Conservation (phyloP, 495 filamentous ascomycete species). For the Tuber borchii region DNA sequence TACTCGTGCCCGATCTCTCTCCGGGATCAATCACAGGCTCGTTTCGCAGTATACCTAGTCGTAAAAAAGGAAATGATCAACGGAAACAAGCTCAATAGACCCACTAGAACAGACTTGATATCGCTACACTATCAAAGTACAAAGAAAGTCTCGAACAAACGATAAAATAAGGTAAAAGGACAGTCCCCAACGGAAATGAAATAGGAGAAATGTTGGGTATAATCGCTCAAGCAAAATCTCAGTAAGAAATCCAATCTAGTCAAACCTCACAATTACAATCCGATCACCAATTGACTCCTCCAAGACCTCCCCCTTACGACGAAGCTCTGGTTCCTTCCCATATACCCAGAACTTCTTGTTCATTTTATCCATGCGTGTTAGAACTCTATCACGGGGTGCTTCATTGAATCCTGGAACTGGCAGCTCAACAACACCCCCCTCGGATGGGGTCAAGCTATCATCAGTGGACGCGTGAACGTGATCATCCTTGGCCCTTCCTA, state of each 20-base stretch:
- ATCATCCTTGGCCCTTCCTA: constrained; percentile 20
- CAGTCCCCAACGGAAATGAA: background rate
- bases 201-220: background rate
- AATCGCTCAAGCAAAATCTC: background rate
- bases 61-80: background rate
- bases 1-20: background rate
- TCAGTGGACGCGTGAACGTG: background rate
- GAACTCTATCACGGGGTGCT: constrained; percentile 19
- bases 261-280: constrained; percentile 35
- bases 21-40: background rate
- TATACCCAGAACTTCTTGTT: constrained; percentile 38
- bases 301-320: constrained; percentile 18
- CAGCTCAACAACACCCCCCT: constrained; percentile 10
- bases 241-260: constrained; percentile 5
- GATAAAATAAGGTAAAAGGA: background rate
- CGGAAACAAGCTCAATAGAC: background rate
- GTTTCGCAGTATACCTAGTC: background rate
- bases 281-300: constrained; percentile 28
- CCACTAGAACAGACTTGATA: background rate
- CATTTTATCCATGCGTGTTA: constrained; percentile 28
- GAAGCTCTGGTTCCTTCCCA: constrained; percentile 30
- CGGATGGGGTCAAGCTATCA: background rate
- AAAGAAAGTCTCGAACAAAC: background rate
- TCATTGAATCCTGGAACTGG: constrained; percentile 31
- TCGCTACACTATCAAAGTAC: background rate